Evolutionary conservation across 495 filamentous ascomycete species (phyloP).

Genomic region (Annulohypoxylon maeteangense): DNA sequence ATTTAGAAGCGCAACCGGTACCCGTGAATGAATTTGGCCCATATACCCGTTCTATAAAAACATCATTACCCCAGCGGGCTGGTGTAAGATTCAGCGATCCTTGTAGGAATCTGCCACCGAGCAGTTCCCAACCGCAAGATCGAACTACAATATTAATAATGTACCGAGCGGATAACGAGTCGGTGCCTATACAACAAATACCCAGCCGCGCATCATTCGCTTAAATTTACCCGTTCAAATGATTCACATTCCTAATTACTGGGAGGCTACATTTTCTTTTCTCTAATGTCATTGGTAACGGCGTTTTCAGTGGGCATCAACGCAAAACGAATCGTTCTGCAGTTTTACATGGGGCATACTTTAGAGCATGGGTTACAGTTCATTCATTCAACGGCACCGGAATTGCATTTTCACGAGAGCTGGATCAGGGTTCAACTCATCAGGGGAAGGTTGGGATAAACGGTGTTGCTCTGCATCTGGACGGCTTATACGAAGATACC

Average conservation of each 20-base stretch:
- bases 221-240: not conserved
- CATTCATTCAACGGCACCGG: constrained; percentile 6
- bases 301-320: constrained; percentile 4
- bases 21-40: not conserved
- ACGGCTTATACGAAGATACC: constrained; percentile 24
- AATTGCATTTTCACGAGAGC: not conserved
- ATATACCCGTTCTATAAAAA: not conserved
- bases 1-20: constrained; percentile 1
- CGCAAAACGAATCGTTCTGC: not conserved
- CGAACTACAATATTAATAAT: constrained; percentile 37
- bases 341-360: not conserved
- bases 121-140: constrained; percentile 15
- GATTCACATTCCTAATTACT: not conserved
- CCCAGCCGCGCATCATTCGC: constrained; percentile 3
- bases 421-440: not conserved
- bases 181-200: constrained; percentile 6
- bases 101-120: not conserved
- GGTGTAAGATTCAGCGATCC: constrained; percentile 18
- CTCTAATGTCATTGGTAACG: not conserved
- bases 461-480: constrained; percentile 1
- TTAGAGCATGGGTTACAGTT: not conserved
- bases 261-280: not conserved
- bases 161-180: constrained; percentile 29
- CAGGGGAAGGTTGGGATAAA: not conserved
- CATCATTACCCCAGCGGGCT: not conserved